Conservation (phyloP, 2,329 filamentous ascomycete genomes). For the Fusarium sp. region DNA sequence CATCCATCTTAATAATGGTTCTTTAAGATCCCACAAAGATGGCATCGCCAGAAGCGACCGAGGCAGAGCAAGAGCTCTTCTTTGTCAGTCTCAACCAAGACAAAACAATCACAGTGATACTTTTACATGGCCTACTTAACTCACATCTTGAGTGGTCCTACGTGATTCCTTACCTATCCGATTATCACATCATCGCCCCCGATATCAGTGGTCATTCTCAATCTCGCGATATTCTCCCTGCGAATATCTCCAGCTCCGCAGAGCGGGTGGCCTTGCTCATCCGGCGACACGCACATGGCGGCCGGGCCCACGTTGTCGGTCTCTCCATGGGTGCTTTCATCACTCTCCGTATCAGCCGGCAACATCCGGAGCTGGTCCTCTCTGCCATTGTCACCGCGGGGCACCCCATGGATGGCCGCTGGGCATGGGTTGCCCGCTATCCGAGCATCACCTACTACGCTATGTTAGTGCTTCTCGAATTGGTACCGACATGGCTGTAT, state of each 20-base stretch:
- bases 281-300: constrained; percentile 47
- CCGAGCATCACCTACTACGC: constrained; percentile 44
- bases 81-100: constrained; percentile 44
- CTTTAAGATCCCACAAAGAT: background rate
- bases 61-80: constrained; percentile 36
- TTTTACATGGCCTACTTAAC: constrained; percentile 47
- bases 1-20: background rate
- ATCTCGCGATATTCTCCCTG: constrained; percentile 46
- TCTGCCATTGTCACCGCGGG: constrained; percentile 50
- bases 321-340: constrained; percentile 54
- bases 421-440: constrained; percentile 40
- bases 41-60: background rate
- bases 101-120: constrained; percentile 43
- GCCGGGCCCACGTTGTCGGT: constrained; percentile 52
- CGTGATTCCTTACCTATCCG: constrained; percentile 48
- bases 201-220: constrained; percentile 53
- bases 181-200: constrained; percentile 52
- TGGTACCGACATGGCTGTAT: constrained; percentile 44
- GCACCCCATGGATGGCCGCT: constrained; percentile 42
- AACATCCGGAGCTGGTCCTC: constrained; percentile 48
- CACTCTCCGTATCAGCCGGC: constrained; percentile 44
- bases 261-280: constrained; percentile 50
- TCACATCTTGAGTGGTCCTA: constrained; percentile 48
- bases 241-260: constrained; percentile 45
- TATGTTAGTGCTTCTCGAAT: constrained; percentile 39